Evolutionary conservation across 225 moss, liverwort and hornwort genomes (phyloP), one percentile per base, ranked within the genome.

Genomic region (Marchantia paleacea): DNA sequence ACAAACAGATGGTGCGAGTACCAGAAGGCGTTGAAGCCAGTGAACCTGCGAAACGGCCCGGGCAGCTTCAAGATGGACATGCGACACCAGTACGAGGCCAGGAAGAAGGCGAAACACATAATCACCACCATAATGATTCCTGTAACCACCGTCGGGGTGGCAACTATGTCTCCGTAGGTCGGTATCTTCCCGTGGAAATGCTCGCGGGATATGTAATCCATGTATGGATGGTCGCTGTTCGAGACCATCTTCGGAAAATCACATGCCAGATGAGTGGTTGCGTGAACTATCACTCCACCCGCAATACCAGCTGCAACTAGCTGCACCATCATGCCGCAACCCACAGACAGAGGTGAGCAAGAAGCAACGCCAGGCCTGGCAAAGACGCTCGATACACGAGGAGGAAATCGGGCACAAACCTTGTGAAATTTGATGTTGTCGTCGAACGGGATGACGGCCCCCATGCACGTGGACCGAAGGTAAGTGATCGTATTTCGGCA

Each of bases 1-100:
- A 89, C 92, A 73, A 97, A 93, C 47, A 93, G 77, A 82, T 97
- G 97, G 69, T 97, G 97, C 60, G 97, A 91, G 87, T 97, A 97
- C 97, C 97, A 97, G 78, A 97, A 97, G 19, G 94, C 94, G 69
- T 97, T 97, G 78, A 97, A 97, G 16, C 97, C 97, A 30, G 92
- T 97, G 60, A 97, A 76, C 5, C 90, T 89, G 58, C 93, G 94
- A 30, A 97, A 91, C 19, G 93, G 94, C 89, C 92, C 90, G 4
- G 97, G 97, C 4, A 94, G 85, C 85, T 94, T 91, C n/a, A 97
- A 85, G 14, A 97, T 78, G 61, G 85, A 92, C 51, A 92, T 80
- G 6, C 97, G 83, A 72, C 91, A 94, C 88, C 92, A 88, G 39
- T 92, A 89, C 0, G 93, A 93, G 16, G 97, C 97, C 26, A 97